Base-by-base conservation (phyloP, 805 yeast genomes). In the Wickerhamomyces subpelliculosus region DNA sequence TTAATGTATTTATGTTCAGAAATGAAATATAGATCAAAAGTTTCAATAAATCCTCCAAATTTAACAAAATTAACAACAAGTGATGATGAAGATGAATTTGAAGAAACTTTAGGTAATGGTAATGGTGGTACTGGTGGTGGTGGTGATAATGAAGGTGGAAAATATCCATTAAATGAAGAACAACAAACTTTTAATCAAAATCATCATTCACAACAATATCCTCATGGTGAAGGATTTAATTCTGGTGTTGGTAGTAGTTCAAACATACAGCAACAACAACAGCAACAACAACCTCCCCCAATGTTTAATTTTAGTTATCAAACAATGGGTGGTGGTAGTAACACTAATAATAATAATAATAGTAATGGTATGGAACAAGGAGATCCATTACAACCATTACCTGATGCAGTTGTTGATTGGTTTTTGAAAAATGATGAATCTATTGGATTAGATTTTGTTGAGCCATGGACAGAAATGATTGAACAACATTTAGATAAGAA, bases 401-500 rank as follows among this genome's bases (percentile, higher is more conserved):
- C 58, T 8, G 57, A 55, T 33, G 62, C 63, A 14, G 62, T 73
- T 12, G 64, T 71, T 32, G 73, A 73, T 43, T 74, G 78, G 75
- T 73, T 74, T 39, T 55, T 69, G 30, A 60, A 61, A 24, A 54
- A 52, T 28, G 70, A 71, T 42, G 71, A 65, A 36, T 65, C 69
- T 32, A 66, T 74, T 18, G 81, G 81, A 13, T 53, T 75, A 34
- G 78, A 73, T 39, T 75, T 75, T 46, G 81, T 80, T 22, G 89
- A 80, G 27, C 86, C 86, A 3, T 83, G 88, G 80, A 82, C 90
- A 0, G 85, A 80, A 53, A 78, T 81, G 74, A 72, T 83, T 30
- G 90, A 82, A 53, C 80, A 77, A 47, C 85, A 79, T 40, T 37
- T 71, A 33, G 56, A 49, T 20, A 54, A 51, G 34, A 47, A 49